Percentiles rank a stretch among this genome's conserved stretches.
Evolutionary conservation across 1,284 basidiomycete genomes (phyloP).

Genomic region (Stygiomarasmius scandens): DNA sequence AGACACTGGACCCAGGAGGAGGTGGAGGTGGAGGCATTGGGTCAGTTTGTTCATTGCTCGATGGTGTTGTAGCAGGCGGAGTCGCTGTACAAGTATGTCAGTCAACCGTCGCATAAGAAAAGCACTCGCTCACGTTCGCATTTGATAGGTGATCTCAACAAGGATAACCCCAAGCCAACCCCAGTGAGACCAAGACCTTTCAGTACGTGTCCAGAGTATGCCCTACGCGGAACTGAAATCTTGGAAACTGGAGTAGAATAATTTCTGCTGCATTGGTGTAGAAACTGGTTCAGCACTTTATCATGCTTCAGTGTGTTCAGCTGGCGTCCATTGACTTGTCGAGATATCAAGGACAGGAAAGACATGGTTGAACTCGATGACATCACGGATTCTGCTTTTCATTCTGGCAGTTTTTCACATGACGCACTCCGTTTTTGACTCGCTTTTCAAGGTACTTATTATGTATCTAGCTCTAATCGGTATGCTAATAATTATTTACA

Average conservation of each 20-base stretch:
- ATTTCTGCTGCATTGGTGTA: neutral
- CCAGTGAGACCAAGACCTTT: slow-evolving; percentile 33
- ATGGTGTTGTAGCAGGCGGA: neutral
- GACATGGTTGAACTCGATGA: neutral
- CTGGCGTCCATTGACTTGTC: neutral
- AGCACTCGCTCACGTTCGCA: slow-evolving; percentile 39
- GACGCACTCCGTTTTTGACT: too few relatives aligned
- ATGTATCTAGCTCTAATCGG: too few relatives aligned
- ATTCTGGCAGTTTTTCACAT: too few relatives aligned
- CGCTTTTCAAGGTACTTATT: too few relatives aligned
- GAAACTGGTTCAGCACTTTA: neutral
- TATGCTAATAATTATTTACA: too few relatives aligned
- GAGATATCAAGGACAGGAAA: neutral
- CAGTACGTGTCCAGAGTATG: neutral
- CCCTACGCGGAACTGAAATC: neutral
- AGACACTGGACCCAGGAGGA: slow-evolving; percentile 71
- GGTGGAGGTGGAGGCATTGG: slow-evolving; percentile 56
- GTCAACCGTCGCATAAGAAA: neutral
- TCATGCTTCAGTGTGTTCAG: neutral
- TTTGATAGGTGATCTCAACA: slow-evolving; percentile 27
- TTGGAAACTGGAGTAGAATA: neutral
- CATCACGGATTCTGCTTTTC: too few relatives aligned
- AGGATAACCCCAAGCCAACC: slow-evolving; percentile 38
- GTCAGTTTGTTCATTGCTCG: neutral
- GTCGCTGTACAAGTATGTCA: neutral